Percentiles rank a stretch among this genome's conserved stretches.
phyloP scores from a whole-genome alignment of 768 basidiomycete species.

The Xerocomellus intermedius region DNA sequence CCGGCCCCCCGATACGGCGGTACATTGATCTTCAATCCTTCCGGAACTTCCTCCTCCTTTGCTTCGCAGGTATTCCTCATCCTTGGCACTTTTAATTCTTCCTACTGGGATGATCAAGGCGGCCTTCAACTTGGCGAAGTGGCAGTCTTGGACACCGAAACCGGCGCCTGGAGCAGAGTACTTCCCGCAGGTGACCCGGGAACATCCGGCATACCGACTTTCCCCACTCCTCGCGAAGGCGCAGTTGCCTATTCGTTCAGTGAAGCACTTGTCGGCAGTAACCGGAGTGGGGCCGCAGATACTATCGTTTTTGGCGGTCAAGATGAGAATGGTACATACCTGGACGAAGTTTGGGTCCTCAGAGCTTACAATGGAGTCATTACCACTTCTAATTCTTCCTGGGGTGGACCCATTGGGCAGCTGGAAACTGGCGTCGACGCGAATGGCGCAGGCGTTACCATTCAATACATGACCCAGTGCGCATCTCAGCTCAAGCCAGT shows the following conservation, averaged over 20 bases:
- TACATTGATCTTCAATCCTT: slow-evolving; percentile 55
- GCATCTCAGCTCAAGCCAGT: slow-evolving; percentile 39
- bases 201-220: slow-evolving; percentile 41
- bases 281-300: slow-evolving; percentile 53
- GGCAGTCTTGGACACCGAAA: slow-evolving; percentile 59
- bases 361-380: slow-evolving; percentile 66
- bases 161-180: slow-evolving; percentile 68
- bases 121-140: slow-evolving; percentile 70
- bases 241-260: slow-evolving; percentile 60
- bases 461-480: slow-evolving; percentile 60
- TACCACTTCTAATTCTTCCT: slow-evolving; percentile 51
- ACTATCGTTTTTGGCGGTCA: slow-evolving; percentile 78
- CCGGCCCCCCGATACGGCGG: slow-evolving; percentile 66
- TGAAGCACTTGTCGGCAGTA: slow-evolving; percentile 54
- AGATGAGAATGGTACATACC: slow-evolving; percentile 61
- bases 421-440: slow-evolving; percentile 65
- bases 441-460: slow-evolving; percentile 62
- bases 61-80: slow-evolving; percentile 64
- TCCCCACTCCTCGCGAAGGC: slow-evolving; percentile 70
- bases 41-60: slow-evolving; percentile 49
- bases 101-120: slow-evolving; percentile 64
- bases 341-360: slow-evolving; percentile 77
- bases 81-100: slow-evolving; percentile 63
- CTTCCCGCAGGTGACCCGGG: slow-evolving; percentile 75
- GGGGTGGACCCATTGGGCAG: slow-evolving; percentile 67